Conservation (phyloP, 176 grass and related monocot genomes). For the Bromus sterilis region DNA sequence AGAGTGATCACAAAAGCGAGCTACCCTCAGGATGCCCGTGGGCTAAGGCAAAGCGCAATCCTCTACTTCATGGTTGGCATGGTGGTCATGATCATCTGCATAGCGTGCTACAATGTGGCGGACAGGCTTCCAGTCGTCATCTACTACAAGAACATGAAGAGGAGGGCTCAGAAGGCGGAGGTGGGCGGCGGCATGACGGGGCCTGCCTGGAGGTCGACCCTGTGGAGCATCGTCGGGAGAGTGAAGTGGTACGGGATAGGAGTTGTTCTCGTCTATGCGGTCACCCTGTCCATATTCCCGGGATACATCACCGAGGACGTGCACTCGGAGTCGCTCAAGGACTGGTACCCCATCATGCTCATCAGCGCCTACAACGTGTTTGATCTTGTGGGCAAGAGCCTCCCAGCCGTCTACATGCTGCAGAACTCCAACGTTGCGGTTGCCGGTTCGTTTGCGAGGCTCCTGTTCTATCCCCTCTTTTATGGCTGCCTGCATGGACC, state of each 20-base stretch:
- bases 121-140: slow-evolving; percentile 54
- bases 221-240: slow-evolving; percentile 76
- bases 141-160: slow-evolving; percentile 80
- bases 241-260: slow-evolving; percentile 77
- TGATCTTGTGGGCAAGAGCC: slow-evolving; percentile 72
- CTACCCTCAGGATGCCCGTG: slow-evolving; percentile 67
- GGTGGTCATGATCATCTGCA: slow-evolving; percentile 77
- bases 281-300: slow-evolving; percentile 92
- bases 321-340: slow-evolving; percentile 69
- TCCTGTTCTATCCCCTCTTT: slow-evolving; percentile 89
- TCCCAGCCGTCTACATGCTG: slow-evolving; percentile 61
- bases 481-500: slow-evolving; percentile 80
- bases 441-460: slow-evolving; percentile 37
- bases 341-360: slow-evolving; percentile 93
- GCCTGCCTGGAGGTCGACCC: slow-evolving; percentile 67
- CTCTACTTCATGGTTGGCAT: slow-evolving; percentile 76
- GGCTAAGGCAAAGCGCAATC: slow-evolving; percentile 74
- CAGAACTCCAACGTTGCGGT: slow-evolving; percentile 57
- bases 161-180: slow-evolving; percentile 53
- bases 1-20: slow-evolving; percentile 78
- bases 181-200: slow-evolving; percentile 44
- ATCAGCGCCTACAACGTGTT: slow-evolving; percentile 85
- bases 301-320: slow-evolving; percentile 96
- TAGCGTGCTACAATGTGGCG: slow-evolving; percentile 78
- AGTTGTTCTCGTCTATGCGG: slow-evolving; percentile 57